Evolutionary conservation across 2,329 filamentous ascomycete genomes (phyloP).

Genomic region (Colletotrichum incanum): DNA sequence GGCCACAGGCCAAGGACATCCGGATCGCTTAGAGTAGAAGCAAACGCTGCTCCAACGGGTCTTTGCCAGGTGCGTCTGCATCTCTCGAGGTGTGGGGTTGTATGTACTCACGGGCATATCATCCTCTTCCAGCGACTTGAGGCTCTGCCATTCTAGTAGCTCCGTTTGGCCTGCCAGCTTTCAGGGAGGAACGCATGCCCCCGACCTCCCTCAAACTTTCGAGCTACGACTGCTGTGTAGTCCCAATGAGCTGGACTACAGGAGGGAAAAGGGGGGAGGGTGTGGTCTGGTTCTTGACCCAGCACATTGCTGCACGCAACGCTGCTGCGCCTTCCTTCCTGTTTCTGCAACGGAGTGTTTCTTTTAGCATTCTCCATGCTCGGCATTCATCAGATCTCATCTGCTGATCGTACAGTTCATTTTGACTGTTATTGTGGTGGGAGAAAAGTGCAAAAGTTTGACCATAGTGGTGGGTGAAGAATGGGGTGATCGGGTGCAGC

Average conservation of each 20-base stretch:
- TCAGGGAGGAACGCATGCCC: slow-evolving; percentile 17
- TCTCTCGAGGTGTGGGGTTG: slow-evolving; percentile 12
- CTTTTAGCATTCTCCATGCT: not conserved
- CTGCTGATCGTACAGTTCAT: slow-evolving; percentile 10
- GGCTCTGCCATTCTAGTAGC: slow-evolving; percentile 4
- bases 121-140: not conserved
- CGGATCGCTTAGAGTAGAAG: not conserved
- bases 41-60: slow-evolving; percentile 13
- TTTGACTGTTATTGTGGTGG: not conserved
- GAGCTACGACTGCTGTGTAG: slow-evolving; percentile 11
- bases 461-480: slow-evolving; percentile 6
- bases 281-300: not conserved
- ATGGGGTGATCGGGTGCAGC: slow-evolving; percentile 9
- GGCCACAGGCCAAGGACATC: slow-evolving; percentile 4
- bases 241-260: not conserved
- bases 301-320: slow-evolving; percentile 9
- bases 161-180: not conserved
- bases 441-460: slow-evolving; percentile 1
- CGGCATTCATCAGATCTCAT: slow-evolving; percentile 19
- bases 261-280: not conserved
- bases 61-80: not conserved
- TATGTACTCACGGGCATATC: not conserved
- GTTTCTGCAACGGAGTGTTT: not conserved
- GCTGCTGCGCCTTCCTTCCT: slow-evolving; percentile 1
- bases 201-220: not conserved